Base-by-base conservation (phyloP, 331 rosid genomes). In the Saraca asoca region DNA sequence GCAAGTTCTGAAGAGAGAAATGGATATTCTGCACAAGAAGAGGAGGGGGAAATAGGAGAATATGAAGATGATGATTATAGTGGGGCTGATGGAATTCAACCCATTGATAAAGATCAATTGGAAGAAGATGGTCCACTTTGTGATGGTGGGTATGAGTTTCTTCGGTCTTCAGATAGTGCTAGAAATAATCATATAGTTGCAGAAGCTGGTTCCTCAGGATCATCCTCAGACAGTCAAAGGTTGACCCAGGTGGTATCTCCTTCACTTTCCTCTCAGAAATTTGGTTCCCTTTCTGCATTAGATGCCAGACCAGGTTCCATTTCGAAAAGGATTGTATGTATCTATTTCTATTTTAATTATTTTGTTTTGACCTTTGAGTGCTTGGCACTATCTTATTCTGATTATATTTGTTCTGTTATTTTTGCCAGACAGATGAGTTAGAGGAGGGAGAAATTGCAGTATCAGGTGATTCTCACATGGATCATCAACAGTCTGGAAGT, bases 401-500 rank as follows among this genome's bases (percentile, higher is more conserved):
- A 79, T 76, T 56, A 38, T 39, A 58, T 66, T 64, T 70, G 16
- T 15, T 71, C 45, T 69, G 44, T 37, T 57, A 13, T 51, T 33
- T 70, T 84, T 81, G 54, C 65, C 95, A 94, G 99, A 51, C 90
- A 45, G 99, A 90, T 73, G 99, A 94, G 51, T 60, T 94, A 67
- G 99, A 94, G 79, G 99, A 94, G 82, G 99, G 97, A 64, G 99
- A 94, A 81, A 94, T 94, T 75, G 96, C 90, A 0, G 78, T 82
- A 57, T 94, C 99, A 35, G 96, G 88, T 51, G 99, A 90, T 79
- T 94, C 99, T 85, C 99, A 82, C 74, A 69, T 94, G 88, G 99
- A 90, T 58, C 97, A 79, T 75, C 97, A 90, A 73, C 97, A 85
- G 71, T 94, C 99, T 63, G 99, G 88, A 84, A 90, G 97, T 81